A percentile compares a stretch with the other conserved stretches of the same genome.
phyloP scores from a whole-genome alignment of 768 basidiomycete species.

The Suillus placidus region DNA sequence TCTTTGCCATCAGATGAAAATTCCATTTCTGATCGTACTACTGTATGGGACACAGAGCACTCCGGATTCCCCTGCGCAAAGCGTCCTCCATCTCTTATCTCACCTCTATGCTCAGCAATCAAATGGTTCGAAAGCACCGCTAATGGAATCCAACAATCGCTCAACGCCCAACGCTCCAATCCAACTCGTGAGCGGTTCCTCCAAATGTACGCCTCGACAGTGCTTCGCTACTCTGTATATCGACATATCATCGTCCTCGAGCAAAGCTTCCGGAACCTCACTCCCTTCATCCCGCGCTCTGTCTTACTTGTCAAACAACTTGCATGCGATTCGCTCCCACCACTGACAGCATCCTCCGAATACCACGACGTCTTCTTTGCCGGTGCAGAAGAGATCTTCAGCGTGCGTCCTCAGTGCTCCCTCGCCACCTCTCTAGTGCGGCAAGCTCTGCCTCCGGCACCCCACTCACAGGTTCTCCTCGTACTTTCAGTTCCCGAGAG shows the following conservation, averaged over 20 bases:
- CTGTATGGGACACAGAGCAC: too few relatives aligned
- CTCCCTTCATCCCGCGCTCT: slow-evolving; percentile 70
- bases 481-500: too few relatives aligned
- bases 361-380: slow-evolving; percentile 80
- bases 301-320: slow-evolving; percentile 57
- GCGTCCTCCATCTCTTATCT: slow-evolving; percentile 75
- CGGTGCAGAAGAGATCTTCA: slow-evolving; percentile 58
- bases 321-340: slow-evolving; percentile 88
- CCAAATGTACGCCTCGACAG: slow-evolving; percentile 41
- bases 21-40: too few relatives aligned
- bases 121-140: slow-evolving; percentile 75
- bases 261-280: slow-evolving; percentile 55
- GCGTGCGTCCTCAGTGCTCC: too few relatives aligned
- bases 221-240: slow-evolving; percentile 57
- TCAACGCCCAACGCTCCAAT: slow-evolving; percentile 36
- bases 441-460: too few relatives aligned
- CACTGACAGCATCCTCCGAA: slow-evolving; percentile 52
- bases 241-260: slow-evolving; percentile 82
- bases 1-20: too few relatives aligned
- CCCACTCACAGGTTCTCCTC: too few relatives aligned
- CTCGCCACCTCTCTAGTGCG: too few relatives aligned
- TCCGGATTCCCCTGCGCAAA: slow-evolving; percentile 41
- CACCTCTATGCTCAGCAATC: slow-evolving; percentile 88
- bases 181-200: slow-evolving; percentile 33
- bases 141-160: slow-evolving; percentile 35